Base-by-base conservation (phyloP, 345 rosid species). In the Moricandia arvensis region DNA sequence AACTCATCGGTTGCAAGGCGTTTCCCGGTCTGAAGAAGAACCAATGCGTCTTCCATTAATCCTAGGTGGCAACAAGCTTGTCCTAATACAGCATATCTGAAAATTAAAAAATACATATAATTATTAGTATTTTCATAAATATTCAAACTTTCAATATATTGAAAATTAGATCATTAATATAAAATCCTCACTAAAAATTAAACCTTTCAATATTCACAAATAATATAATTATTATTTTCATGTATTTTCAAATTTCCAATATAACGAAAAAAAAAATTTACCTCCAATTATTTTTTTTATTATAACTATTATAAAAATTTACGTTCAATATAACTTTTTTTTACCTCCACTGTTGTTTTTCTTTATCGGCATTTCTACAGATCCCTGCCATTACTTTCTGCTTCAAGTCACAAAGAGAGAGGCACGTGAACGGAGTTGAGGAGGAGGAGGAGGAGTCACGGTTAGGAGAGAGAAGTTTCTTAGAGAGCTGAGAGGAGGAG, bases 1-100 rank as follows among this genome's bases (percentile, higher is more conserved):
- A 85, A 89, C 67, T 94, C 99, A 45, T 91, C 99, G 8, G 89
- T 82, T 26, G 98, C 89, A n/a, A 95, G 87, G 74, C 98, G 97
- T 82, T 92, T 95, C 0, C 98, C 98, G 59, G 96, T 89, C 73
- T 93, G 99, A 41, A 95, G 96, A 6, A 95, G 94, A 41, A 78
- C 89, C 91, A 95, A 71, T 11, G 99, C 99, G 80, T 95, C 99
- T 77, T 95, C 99, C 98, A 95, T 88, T 21, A 95, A 75, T 55
- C 99, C 99, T 6, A 95, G 80, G 72, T 92, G 97, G 80, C 96
- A 86, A 66, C 99, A 95, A 5, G 98, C 99, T 83, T 90, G 93
- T 47, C 99, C 99, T 16, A 92, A 66, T 15, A 92, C 88, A 83
- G 76, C 68, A 75, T 88, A 95, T 84, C 99, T 95, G 85, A 17